A percentile compares a stretch with the other conserved stretches of the same genome.
Conservation (phyloP, 495 filamentous ascomycete genomes). For the Pyrenula massariospora region DNA sequence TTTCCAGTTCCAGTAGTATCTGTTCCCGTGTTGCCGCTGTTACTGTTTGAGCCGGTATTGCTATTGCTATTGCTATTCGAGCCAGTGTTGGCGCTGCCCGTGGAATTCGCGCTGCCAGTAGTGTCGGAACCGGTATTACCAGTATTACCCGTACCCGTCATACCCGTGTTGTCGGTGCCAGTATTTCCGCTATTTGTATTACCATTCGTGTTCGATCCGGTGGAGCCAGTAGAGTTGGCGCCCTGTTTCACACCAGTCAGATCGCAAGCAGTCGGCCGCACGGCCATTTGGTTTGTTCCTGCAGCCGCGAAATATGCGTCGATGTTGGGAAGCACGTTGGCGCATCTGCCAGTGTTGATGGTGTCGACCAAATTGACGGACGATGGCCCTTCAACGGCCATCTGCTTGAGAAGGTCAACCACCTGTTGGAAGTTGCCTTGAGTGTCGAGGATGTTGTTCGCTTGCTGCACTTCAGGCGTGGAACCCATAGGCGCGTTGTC, state of each 20-base stretch:
- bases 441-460: neutral
- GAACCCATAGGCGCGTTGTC: neutral
- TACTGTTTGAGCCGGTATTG: neutral
- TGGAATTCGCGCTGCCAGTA: neutral
- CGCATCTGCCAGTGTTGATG: neutral
- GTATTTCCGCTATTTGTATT: neutral
- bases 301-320: neutral
- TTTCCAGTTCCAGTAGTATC: neutral
- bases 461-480: neutral
- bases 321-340: neutral
- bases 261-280: neutral
- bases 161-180: neutral
- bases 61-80: neutral
- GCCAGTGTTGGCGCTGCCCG: neutral
- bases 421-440: neutral
- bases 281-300: neutral
- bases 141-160: neutral
- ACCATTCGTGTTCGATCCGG: too few relatives aligned
- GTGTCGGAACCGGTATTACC: neutral
- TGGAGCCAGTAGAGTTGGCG: neutral
- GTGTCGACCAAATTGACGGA: neutral
- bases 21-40: neutral
- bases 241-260: neutral
- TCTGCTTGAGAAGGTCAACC: neutral
- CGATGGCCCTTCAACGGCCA: neutral